These are phyloP conservation scores for Tetrastigma voinierianum DNA, from an alignment of 164 flowering plant genomes.

Conservation along the genomic window DNA sequence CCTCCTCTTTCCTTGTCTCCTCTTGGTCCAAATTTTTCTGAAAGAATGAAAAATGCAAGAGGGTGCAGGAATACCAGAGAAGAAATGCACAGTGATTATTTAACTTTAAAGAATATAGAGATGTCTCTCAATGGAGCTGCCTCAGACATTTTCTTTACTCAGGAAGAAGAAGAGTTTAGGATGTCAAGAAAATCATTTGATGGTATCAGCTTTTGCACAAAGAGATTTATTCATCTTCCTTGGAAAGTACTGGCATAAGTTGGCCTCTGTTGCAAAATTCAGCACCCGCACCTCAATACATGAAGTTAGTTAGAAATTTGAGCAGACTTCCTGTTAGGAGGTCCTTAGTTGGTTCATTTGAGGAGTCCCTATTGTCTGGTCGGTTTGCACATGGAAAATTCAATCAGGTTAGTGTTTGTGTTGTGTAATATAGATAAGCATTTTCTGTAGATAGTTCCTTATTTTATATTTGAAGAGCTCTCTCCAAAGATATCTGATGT, in stretches of 20 bases:
- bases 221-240: conserved; percentile 33
- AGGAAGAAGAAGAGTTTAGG: conserved; percentile 41
- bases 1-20: conserved; percentile 74
- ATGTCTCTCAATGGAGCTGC: conserved; percentile 33
- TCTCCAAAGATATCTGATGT: conserved; percentile 6
- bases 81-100: conserved; percentile 25
- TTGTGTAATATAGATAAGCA: neutral
- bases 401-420: conserved; percentile 52
- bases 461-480: neutral
- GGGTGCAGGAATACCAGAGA: conserved; percentile 18
- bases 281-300: conserved; percentile 25
- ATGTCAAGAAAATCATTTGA: conserved; percentile 37
- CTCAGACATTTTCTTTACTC: conserved; percentile 20
- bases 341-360: conserved; percentile 96
- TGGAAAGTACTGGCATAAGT: conserved; percentile 28
- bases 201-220: conserved; percentile 31
- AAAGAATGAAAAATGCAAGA: conserved; percentile 38
- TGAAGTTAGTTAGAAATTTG: conserved; percentile 41
- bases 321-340: conserved; percentile 64
- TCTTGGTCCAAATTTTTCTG: conserved; percentile 68
- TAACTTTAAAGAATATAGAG: conserved; percentile 23
- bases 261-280: conserved; percentile 30
- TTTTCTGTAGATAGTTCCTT: neutral
- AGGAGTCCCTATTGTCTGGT: conserved; percentile 91
- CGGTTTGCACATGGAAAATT: conserved; percentile 55